phyloP scores from a whole-genome alignment of 1,284 basidiomycete genomes.

The Cutaneotrichosporon spelunceum region DNA sequence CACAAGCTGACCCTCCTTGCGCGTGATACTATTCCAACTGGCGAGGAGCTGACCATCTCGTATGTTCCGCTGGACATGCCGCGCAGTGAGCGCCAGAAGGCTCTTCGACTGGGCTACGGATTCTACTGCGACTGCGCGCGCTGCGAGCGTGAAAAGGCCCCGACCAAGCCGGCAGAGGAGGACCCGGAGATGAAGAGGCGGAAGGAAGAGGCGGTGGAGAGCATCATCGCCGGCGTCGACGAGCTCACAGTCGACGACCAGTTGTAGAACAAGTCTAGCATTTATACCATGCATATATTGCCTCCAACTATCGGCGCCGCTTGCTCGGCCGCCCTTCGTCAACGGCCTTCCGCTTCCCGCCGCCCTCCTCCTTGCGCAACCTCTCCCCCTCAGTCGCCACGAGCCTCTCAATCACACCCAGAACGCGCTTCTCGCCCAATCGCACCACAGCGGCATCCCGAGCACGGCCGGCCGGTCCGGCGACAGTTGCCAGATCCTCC shows the following conservation, averaged over 20 bases:
- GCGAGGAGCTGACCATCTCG: conserved; percentile 67
- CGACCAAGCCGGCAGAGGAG: conserved; percentile 54
- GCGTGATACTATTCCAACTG: conserved; percentile 60
- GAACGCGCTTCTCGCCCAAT: conserved; percentile 52
- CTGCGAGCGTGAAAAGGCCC: conserved; percentile 56
- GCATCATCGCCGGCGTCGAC: conserved; percentile 11
- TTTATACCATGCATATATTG: conserved; percentile 8
- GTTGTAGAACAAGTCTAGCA: conserved; percentile 10
- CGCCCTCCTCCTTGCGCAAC: not conserved
- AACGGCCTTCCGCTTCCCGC: conserved; percentile 14
- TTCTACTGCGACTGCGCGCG: conserved; percentile 69
- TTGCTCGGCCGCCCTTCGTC: conserved; percentile 4
- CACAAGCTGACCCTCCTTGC: conserved; percentile 60
- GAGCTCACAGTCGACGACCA: conserved; percentile 21
- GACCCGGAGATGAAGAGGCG: conserved; percentile 7
- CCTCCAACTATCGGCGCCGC: conserved; percentile 16
- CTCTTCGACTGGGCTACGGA: conserved; percentile 66
- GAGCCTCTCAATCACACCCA: conserved; percentile 24
- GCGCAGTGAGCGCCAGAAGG: conserved; percentile 59
- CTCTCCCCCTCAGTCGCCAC: conserved; percentile 4
- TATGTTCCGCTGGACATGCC: conserved; percentile 69
- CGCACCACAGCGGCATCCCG: conserved; percentile 51
- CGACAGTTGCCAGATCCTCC: conserved; percentile 43
- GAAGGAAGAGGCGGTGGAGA: not conserved
- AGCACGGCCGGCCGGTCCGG: conserved; percentile 16